Evolutionary conservation across 1,284 basidiomycete species (phyloP), one percentile per base, ranked within the genome.

Genomic region (Cutaneotrichosporon sp.): DNA sequence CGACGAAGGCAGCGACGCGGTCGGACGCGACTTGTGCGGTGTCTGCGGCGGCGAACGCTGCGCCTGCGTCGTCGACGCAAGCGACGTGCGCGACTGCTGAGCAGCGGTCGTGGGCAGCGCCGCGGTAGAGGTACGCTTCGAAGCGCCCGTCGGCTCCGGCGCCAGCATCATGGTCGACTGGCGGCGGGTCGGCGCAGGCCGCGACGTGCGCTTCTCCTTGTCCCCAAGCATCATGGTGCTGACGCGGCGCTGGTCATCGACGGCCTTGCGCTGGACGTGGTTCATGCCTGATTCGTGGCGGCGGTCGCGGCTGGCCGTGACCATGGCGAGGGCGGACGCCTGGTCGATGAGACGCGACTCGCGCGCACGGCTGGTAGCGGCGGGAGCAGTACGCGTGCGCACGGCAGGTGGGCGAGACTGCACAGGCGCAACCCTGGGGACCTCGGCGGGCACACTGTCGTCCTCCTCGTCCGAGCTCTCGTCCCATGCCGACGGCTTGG

Each of bases 231-330:
- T 45, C 42, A 55, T 43, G 40, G 46, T 51, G 42, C 58, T 59
- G 34, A 45, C 40, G 37, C 58, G 54, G 18, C 47, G 49, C 30
- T 50, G 42, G 49, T 59, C 58, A 39, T 47, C 44, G 17, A 46
- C 63, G 9, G 64, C 67, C 21, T 53, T 51, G 40, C 64, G 60
- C 39, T 68, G 67, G 14, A 59, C 54, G 21, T 64, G 63, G 18
- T 67, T 68, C 8, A 56, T 34, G 10, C 49, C 46, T 37, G 60
- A 61, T 17, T 62, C 56, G 18, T 60, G 53, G 18, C 69, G 59
- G 26, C 68, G 55, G 41, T 68, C 69, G 18, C 69, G 54, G 2
- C 67, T 66, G 18, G 48, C 43, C 2, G 59, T 66, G 9, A 72
- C 59, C 35, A 62, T 52, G 5, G 61, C 61, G 56, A 72, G 58